Base-by-base conservation (phyloP, 2,329 filamentous ascomycete species). In the Claviceps sp. region DNA sequence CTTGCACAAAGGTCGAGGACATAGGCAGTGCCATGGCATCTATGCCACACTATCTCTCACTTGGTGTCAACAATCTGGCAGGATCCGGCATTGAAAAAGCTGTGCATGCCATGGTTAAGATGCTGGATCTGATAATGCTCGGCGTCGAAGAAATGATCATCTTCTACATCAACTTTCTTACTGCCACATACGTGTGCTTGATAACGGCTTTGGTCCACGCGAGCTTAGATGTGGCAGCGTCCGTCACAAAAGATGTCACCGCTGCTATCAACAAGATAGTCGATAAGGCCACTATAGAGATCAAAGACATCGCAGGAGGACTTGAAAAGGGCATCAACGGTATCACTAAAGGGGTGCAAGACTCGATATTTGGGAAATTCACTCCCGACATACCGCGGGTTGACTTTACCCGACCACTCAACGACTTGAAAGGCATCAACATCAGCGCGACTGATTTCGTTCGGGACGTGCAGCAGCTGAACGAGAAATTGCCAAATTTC, bases 1-100 rank as follows among this genome's bases (percentile, higher is more conserved):
- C 91, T 57, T 98, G 93, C 68, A 88, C 83, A 53, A 86, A 86
- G 65, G 91, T 97, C 47, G 91, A 98, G 71, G 88, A 88, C 58
- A 80, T 95, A 59, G 93, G 91, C 56, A 96, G 89, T 65, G 79
- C 88, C 54, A 91, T 98, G 88, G 93, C 91, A 40, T 97, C 93
- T 39, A 95, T 97, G 89, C 93, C 93, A 52, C 86, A 96, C 68
- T 97, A 95, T 70, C 83, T 97, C 64, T 86, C 90, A 2, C 74
- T 78, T 49, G 93, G 93, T 51, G 83, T 96, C 64, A 98, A 98
- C 69, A 79, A 88, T 53, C 71, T 97, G 59, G 85, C 88, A 7
- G 87, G 88, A 36, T 77, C 77, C 47, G 84, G 87, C 52, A 83
- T 97, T 58, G 87, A 90, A 59, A 82, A 84, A 59, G 82, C 88